Conservation (phyloP, 2,329 filamentous ascomycete species). For the Nakataea oryzae region DNA sequence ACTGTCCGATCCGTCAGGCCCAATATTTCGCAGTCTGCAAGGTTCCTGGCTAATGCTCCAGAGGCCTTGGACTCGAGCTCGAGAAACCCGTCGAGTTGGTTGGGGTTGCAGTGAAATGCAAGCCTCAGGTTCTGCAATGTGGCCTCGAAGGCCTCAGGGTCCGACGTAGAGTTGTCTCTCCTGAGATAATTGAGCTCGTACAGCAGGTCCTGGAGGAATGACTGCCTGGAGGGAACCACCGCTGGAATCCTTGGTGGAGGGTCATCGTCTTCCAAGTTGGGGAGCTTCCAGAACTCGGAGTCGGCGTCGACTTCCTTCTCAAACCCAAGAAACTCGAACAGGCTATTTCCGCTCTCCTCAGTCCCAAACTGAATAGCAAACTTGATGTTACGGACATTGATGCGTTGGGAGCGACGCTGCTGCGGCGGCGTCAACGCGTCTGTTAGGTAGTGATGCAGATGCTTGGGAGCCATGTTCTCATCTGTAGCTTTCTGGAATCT, state of each 20-base stretch:
- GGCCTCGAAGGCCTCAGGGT: background rate
- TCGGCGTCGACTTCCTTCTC: constrained; percentile 24
- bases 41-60: background rate
- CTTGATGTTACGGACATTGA: constrained; percentile 46
- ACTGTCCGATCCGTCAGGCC: constrained; percentile 13
- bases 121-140: constrained; percentile 5
- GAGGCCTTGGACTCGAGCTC: background rate
- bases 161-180: background rate
- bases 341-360: constrained; percentile 29
- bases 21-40: constrained; percentile 11
- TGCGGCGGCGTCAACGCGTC: background rate
- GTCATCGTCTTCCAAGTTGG: background rate
- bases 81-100: background rate
- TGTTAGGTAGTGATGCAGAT: constrained; percentile 15
- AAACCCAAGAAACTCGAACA: constrained; percentile 41
- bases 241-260: constrained; percentile 14
- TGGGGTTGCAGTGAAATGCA: constrained; percentile 7
- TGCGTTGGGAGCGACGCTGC: constrained; percentile 18
- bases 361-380: constrained; percentile 42
- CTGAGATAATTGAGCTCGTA: constrained; percentile 23
- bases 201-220: constrained; percentile 38
- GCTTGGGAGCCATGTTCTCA: constrained; percentile 26
- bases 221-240: constrained; percentile 29
- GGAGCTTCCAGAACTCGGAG: constrained; percentile 27
- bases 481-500: constrained; percentile 30